Evolutionary conservation across 495 filamentous ascomycete genomes (phyloP).

Genomic region (Aspergillus biplanus): DNA sequence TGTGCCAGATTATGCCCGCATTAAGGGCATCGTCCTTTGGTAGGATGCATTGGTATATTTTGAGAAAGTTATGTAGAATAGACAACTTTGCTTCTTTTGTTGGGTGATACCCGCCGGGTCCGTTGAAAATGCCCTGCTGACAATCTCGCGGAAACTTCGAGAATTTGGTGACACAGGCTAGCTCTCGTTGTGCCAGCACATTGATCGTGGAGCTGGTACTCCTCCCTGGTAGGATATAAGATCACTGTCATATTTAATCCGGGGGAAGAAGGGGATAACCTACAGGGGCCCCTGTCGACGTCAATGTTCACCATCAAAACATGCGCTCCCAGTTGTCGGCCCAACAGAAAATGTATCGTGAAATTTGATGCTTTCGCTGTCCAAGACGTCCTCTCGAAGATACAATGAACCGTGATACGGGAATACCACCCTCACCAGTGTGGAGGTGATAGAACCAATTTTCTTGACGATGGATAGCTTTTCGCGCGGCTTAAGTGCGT

Average conservation of each 20-base stretch:
- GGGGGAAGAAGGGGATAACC: not conserved
- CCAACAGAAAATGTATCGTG: conserved; percentile 17
- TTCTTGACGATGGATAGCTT: conserved; percentile 20
- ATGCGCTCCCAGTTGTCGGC: conserved; percentile 15
- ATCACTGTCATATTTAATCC: not conserved
- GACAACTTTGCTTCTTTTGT: conserved; percentile 17
- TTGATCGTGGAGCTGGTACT: not conserved
- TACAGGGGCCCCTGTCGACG: conserved; percentile 16
- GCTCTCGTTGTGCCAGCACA: not conserved
- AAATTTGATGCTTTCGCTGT: conserved; percentile 14
- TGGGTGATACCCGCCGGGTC: conserved; percentile 12
- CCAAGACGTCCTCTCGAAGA: conserved; percentile 5
- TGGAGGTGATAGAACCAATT: conserved; percentile 12
- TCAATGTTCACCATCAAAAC: conserved; percentile 19
- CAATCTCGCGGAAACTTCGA: conserved; percentile 6
- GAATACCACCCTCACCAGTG: conserved; percentile 3
- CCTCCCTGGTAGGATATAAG: not conserved
- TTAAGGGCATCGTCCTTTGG: conserved; percentile 14
- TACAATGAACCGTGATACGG: conserved; percentile 17
- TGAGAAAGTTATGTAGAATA: conserved; percentile 20
- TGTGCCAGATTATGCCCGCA: conserved; percentile 24
- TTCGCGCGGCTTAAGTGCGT: conserved; percentile 14
- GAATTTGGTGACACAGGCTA: conserved; percentile 8
- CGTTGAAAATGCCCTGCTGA: conserved; percentile 17
- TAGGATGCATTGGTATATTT: conserved; percentile 11